Evolutionary conservation across 352 stramenopile species (phyloP).

Genomic region (Globisporangium takayamanum): DNA sequence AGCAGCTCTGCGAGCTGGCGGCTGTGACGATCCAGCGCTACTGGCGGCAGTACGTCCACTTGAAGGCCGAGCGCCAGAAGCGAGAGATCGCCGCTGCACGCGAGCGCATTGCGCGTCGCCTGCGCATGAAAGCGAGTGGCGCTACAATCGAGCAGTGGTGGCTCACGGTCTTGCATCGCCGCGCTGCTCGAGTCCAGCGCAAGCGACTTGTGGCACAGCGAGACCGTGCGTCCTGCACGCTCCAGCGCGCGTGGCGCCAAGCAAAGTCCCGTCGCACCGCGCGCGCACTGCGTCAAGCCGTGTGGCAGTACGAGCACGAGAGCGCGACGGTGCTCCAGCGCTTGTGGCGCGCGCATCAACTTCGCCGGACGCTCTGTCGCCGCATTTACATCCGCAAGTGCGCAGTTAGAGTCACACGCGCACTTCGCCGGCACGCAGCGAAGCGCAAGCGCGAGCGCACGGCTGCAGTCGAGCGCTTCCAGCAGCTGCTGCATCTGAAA

Average conservation of each 20-base stretch:
- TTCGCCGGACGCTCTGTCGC: background rate
- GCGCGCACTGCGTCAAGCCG: conserved; percentile 1
- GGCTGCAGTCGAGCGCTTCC: conserved; percentile 26
- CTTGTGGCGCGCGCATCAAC: conserved; percentile 6
- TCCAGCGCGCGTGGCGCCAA: conserved; percentile 11
- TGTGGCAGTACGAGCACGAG: conserved; percentile 10
- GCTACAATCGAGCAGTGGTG: conserved; percentile 35
- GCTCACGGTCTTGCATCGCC: conserved; percentile 27
- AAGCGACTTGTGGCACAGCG: conserved; percentile 16
- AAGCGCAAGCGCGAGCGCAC: conserved; percentile 16
- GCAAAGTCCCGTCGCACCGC: background rate
- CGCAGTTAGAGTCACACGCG: conserved; percentile 11
- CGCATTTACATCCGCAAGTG: conserved; percentile 9
- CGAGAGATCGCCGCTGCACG: conserved; percentile 15
- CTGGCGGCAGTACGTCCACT: conserved; percentile 24
- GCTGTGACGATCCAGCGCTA: conserved; percentile 24
- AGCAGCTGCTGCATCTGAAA: conserved; percentile 27
- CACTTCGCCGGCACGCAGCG: conserved; percentile 15
- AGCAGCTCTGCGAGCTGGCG: conserved; percentile 9
- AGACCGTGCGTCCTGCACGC: background rate
- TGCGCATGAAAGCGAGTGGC: conserved; percentile 25
- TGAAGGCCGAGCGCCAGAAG: conserved; percentile 12
- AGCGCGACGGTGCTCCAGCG: conserved; percentile 8
- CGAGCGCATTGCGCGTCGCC: conserved; percentile 17
- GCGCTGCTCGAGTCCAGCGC: conserved; percentile 25